These are phyloP conservation scores for Penicillium nordicum DNA, from an alignment of 2,329 filamentous ascomycete genomes.

Conservation along the genomic window DNA sequence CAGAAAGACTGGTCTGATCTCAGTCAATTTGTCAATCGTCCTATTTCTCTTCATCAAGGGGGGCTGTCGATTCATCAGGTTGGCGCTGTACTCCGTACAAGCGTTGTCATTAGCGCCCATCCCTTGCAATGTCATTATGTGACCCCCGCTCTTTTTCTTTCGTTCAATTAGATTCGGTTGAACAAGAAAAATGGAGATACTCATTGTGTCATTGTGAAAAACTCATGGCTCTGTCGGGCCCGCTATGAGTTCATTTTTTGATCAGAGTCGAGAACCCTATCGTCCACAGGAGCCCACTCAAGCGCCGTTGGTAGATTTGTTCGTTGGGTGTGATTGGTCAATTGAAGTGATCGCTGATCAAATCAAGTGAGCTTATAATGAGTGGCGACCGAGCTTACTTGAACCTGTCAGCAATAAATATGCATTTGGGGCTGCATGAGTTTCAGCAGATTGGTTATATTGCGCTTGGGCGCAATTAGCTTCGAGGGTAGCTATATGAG, in stretches of 20 bases:
- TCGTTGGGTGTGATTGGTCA: background rate
- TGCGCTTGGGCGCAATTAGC: background rate
- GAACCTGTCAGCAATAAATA: background rate
- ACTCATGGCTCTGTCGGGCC: background rate
- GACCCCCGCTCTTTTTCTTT: background rate
- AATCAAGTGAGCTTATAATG: background rate
- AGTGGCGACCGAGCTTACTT: background rate
- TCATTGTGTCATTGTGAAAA: background rate
- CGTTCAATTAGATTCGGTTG: background rate
- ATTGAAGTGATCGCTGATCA: background rate
- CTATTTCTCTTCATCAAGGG: background rate
- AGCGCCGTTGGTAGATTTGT: too few relatives aligned
- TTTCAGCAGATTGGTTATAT: background rate
- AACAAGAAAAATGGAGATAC: background rate
- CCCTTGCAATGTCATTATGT: constrained; percentile 5
- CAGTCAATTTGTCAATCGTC: background rate
- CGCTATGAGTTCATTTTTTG: background rate
- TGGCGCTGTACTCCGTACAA: background rate
- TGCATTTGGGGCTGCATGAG: background rate
- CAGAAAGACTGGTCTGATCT: constrained; percentile 2
- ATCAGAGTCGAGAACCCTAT: background rate
- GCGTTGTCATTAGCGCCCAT: background rate
- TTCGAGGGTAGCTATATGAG: background rate
- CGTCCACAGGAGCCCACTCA: background rate
- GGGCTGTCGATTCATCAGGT: background rate